These are phyloP conservation scores for Diaporthe sp. DNA, from an alignment of 2,329 filamentous ascomycete species.

Conservation along the genomic window DNA sequence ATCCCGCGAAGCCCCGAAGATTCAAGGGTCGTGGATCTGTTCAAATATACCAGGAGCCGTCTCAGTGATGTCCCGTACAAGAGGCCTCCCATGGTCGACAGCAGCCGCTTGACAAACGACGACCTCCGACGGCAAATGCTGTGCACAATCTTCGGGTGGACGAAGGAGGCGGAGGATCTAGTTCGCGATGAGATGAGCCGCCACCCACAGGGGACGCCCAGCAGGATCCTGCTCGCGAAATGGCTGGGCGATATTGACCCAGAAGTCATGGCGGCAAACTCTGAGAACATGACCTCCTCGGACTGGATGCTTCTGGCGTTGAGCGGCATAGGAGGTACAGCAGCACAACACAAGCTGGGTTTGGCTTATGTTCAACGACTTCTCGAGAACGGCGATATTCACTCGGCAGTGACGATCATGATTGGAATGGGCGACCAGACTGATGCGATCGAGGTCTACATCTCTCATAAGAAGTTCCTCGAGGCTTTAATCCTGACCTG, in stretches of 20 bases:
- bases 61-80: conserved; percentile 87
- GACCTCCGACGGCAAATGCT: conserved; percentile 92
- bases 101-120: conserved; percentile 75
- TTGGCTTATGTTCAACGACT: conserved; percentile 91
- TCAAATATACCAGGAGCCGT: conserved; percentile 84
- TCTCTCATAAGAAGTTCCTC: conserved; percentile 91
- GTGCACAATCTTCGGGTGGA: conserved; percentile 94
- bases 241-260: conserved; percentile 91
- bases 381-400: conserved; percentile 88
- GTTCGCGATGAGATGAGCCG: conserved; percentile 85
- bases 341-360: conserved; percentile 89
- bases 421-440: conserved; percentile 92
- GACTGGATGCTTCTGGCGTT: conserved; percentile 98
- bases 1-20: conserved; percentile 83
- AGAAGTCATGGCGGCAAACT: conserved; percentile 82
- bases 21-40: conserved; percentile 78
- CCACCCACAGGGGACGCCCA: conserved; percentile 78
- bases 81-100: conserved; percentile 69
- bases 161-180: conserved; percentile 82
- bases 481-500: conserved; percentile 92
- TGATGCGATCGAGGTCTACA: conserved; percentile 95
- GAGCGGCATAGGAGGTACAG: conserved; percentile 82
- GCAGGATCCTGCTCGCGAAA: conserved; percentile 85
- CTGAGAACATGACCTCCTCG: conserved; percentile 88
- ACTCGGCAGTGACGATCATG: conserved; percentile 92